A percentile compares a stretch with the other conserved stretches of the same genome.
These are phyloP conservation scores for Macrophomina phaseolina DNA, from an alignment of 2,329 filamentous ascomycete species.

Conservation along the genomic window DNA sequence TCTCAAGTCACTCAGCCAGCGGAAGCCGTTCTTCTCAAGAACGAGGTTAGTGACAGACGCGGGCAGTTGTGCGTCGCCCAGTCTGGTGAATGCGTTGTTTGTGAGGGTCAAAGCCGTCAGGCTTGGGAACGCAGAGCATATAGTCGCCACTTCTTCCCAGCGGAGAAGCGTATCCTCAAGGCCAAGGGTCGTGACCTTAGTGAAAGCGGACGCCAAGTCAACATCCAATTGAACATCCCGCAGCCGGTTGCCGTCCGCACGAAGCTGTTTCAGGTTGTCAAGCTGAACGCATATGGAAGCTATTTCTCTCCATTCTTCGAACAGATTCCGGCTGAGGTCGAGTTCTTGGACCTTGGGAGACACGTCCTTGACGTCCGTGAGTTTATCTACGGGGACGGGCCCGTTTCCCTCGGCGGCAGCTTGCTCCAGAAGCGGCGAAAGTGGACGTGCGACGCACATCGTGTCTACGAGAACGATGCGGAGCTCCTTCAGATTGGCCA, in stretches of 20 bases:
- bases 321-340: constrained; percentile 83
- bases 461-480: constrained; percentile 83
- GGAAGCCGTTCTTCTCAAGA: constrained; percentile 75
- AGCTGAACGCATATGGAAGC: constrained; percentile 74
- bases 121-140: constrained; percentile 59
- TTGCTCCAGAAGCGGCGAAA: constrained; percentile 34
- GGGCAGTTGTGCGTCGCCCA: constrained; percentile 48
- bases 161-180: constrained; percentile 56
- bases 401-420: constrained; percentile 37
- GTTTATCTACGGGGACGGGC: constrained; percentile 38
- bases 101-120: constrained; percentile 58
- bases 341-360: constrained; percentile 71
- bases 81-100: constrained; percentile 45
- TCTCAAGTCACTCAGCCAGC: constrained; percentile 61
- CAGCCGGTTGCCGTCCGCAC: constrained; percentile 79
- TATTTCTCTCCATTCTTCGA: constrained; percentile 71
- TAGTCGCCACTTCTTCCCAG: constrained; percentile 45
- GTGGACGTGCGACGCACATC: constrained; percentile 61
- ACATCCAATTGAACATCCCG: constrained; percentile 41
- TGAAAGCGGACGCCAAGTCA: constrained; percentile 36
- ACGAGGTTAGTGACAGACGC: constrained; percentile 66
- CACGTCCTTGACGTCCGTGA: constrained; percentile 58
- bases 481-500: constrained; percentile 78
- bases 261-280: constrained; percentile 67
- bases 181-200: constrained; percentile 51